These are phyloP conservation scores for Nakazawaea molendinolei DNA, from an alignment of 805 yeast species.

Conservation along the genomic window DNA sequence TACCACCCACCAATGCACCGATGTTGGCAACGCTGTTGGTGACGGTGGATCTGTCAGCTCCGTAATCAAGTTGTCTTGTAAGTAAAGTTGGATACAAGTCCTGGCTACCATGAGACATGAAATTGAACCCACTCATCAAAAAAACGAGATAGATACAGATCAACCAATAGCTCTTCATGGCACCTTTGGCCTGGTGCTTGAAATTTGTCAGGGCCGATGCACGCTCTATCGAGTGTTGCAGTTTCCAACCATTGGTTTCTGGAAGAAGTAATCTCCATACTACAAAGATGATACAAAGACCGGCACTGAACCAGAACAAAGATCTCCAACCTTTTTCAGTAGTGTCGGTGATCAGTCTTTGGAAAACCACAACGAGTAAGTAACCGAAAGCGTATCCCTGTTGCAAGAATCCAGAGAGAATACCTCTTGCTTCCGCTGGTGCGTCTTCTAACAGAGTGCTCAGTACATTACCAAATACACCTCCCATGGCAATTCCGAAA, in stretches of 20 bases:
- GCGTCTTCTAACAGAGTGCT: constrained; percentile 49
- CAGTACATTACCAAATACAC: constrained; percentile 46
- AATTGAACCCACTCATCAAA: constrained; percentile 57
- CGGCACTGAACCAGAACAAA: constrained; percentile 65
- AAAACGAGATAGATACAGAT: constrained; percentile 48
- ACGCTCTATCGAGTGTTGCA: constrained; percentile 30
- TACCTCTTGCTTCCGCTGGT: constrained; percentile 47
- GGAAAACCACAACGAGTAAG: constrained; percentile 55
- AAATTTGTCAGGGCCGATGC: constrained; percentile 24
- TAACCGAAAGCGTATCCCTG: constrained; percentile 76
- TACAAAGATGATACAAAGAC: constrained; percentile 37
- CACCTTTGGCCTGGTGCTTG: constrained; percentile 23
- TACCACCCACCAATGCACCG: constrained; percentile 54
- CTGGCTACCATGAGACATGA: constrained; percentile 58
- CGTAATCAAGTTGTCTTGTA: constrained; percentile 35
- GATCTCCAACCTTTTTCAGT: constrained; percentile 55
- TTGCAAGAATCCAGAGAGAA: constrained; percentile 64
- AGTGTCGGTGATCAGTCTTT: constrained; percentile 53
- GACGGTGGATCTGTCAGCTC: constrained; percentile 40
- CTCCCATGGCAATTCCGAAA: constrained; percentile 57
- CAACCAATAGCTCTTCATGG: constrained; percentile 48
- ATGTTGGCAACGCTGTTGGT: constrained; percentile 50
- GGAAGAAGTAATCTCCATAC: constrained; percentile 37
- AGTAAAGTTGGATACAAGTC: constrained; percentile 54
- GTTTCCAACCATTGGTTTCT: constrained; percentile 46